Base-by-base conservation (phyloP, 2,329 filamentous ascomycete species). In the Cladosporium austrohemisphaericum region DNA sequence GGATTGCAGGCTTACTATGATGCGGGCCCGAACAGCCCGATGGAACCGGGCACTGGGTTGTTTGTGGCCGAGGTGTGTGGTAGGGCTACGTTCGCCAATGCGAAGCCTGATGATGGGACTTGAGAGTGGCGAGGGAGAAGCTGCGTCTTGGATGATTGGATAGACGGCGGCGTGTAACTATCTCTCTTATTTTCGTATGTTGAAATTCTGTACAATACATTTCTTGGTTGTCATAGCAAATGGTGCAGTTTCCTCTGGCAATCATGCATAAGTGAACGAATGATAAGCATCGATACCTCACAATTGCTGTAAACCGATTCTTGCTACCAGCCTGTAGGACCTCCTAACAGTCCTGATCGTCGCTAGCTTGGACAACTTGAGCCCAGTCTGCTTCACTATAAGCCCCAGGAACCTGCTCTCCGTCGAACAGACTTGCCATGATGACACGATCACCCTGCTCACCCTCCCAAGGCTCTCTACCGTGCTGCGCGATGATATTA, bases 401-500 rank as follows among this genome's bases (percentile, higher is more conserved):
- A 5, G 67, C 63, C 2, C 73, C 74, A 11, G 74, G 74, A 4
- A 75, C 70, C 20, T 56, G 59, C 5, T 68, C 59, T 1, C 72
- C 73, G 63, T 76, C 73, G 53, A 72, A 76, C 18, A 76, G 53
- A 57, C 73, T 76, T 6, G 73, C 74, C 57, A 76, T 52, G 2
- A 76, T 64, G 1, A 76, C 67, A 0, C 72, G 66, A 59, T 76
- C 72, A 1, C 57, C 55, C 55, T 76, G 73, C 46, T 72, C 66
- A 4, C 73, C 73, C 46, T 68, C 60, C 74, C 73, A 76, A 0
- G 73, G 73, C 58, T 76, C 63, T 44, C 74, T 62, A 2, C 73
- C 73, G 63, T 77, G 73, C 60, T 76, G 74, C 1, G 72, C 67
- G 58, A 76, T 69, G 13, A 72, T 57, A 56, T 76, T 76, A 55